Percentiles rank a stretch among this genome's conserved stretches.
phyloP scores from a whole-genome alignment of 805 yeast species.

The Ogataea corticis region DNA sequence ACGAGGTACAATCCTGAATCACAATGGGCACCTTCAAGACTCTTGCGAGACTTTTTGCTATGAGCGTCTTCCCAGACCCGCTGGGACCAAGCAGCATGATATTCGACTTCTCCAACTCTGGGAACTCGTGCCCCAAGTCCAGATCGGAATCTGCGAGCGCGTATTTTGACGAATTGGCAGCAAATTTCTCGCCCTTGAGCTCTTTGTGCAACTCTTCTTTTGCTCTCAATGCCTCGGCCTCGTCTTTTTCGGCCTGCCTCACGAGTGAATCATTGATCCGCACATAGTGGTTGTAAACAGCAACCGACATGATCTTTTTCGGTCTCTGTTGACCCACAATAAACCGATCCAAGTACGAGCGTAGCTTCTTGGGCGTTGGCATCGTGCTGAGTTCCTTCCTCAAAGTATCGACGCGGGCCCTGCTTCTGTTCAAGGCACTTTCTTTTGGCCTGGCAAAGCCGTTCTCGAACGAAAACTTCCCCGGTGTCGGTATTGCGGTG shows the following conservation, averaged over 20 bases:
- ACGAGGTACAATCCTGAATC: constrained; percentile 60
- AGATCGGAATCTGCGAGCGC: constrained; percentile 23
- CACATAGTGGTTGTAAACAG: constrained; percentile 58
- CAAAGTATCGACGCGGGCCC: constrained; percentile 12
- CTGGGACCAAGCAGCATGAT: constrained; percentile 59
- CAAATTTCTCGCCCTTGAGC: constrained; percentile 11
- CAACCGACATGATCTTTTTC: constrained; percentile 59
- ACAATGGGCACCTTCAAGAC: constrained; percentile 56
- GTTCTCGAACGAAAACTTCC: constrained; percentile 8
- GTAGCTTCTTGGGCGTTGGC: constrained; percentile 50
- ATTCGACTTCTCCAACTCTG: constrained; percentile 57
- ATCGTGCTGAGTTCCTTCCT: constrained; percentile 24
- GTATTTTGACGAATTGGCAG: constrained; percentile 1
- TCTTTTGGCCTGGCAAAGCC: constrained; percentile 2
- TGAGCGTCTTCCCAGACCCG: constrained; percentile 61
- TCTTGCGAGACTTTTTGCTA: constrained; percentile 55
- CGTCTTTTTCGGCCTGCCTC: constrained; percentile 11
- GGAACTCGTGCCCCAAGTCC: constrained; percentile 33
- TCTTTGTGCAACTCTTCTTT: constrained; percentile 6
- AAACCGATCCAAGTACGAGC: constrained; percentile 47
- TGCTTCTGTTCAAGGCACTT: constrained; percentile 3
- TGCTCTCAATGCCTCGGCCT: constrained; percentile 3
- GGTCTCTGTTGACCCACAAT: constrained; percentile 58
- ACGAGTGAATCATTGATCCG: constrained; percentile 42
- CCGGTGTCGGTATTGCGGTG: neutral